A percentile compares a stretch with the other conserved stretches of the same genome.
phyloP scores from a whole-genome alignment of 257 asterid species.

The Dorcoceras hygrometricum region DNA sequence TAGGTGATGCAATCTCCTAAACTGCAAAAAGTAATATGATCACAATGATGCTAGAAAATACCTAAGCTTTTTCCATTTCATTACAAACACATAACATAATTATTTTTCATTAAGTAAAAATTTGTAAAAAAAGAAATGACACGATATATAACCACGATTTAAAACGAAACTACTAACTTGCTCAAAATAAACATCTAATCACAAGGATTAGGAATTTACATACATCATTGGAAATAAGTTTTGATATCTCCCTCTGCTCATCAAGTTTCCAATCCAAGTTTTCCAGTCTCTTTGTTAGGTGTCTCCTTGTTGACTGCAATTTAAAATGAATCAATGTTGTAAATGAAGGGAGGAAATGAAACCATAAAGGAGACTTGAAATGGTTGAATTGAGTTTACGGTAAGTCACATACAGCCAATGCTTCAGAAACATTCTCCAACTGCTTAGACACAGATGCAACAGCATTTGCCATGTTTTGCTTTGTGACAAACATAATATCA shows the following conservation, averaged over 20 bases:
- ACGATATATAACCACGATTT: no score
- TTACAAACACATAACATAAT: no score
- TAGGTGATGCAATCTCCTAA: background rate
- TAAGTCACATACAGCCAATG: conserved; percentile 57
- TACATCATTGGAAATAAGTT: conserved; percentile 55
- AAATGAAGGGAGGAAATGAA: conserved; percentile 3
- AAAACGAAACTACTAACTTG: background rate
- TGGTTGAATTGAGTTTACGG: conserved; percentile 6
- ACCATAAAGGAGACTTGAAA: conserved; percentile 5
- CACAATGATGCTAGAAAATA: background rate
- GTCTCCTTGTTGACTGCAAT: conserved; percentile 67
- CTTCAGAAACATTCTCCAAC: conserved; percentile 68
- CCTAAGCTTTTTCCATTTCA: background rate
- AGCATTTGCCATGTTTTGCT: conserved; percentile 79
- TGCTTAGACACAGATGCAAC: conserved; percentile 77
- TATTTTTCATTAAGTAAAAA: background rate
- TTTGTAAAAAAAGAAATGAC: background rate
- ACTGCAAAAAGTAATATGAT: background rate
- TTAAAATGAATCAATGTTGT: conserved; percentile 14
- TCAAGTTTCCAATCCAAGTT: conserved; percentile 73
- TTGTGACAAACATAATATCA: conserved; percentile 75
- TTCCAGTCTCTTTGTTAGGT: conserved; percentile 67
- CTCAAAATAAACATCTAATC: background rate
- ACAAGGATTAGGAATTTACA: background rate
- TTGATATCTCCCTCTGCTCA: conserved; percentile 65